phyloP scores from a whole-genome alignment of 164 flowering plant species.

The Magnolia kwangsiensis region DNA sequence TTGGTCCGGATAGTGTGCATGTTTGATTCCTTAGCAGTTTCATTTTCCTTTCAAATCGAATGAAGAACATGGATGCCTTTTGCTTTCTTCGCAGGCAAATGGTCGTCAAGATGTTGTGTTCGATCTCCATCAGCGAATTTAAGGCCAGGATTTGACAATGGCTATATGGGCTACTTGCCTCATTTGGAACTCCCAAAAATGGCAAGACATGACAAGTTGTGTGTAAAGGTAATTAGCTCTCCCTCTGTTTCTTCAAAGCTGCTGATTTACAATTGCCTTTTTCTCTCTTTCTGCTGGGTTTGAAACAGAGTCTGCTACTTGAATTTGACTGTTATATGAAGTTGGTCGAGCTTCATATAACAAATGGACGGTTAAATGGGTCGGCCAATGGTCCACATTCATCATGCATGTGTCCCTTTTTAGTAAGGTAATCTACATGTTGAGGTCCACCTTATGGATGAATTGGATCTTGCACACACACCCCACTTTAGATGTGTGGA shows the following conservation, averaged over 20 bases:
- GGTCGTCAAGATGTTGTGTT: conserved; percentile 4
- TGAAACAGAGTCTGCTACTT: neutral
- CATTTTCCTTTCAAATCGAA: too few relatives aligned
- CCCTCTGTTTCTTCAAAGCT: neutral
- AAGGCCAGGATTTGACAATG: conserved; percentile 8
- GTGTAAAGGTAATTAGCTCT: conserved; percentile 10
- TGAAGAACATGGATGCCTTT: too few relatives aligned
- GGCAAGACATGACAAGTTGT: conserved; percentile 3
- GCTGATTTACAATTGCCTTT: neutral
- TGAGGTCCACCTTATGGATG: too few relatives aligned
- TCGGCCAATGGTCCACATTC: too few relatives aligned
- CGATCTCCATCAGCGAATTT: conserved; percentile 3
- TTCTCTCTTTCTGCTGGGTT: neutral
- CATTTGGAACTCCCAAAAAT: conserved; percentile 15
- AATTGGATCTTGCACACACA: too few relatives aligned
- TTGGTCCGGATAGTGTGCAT: neutral
- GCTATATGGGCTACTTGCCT: conserved; percentile 4
- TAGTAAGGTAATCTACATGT: too few relatives aligned
- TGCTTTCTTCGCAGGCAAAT: conserved; percentile 19
- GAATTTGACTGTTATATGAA: neutral
- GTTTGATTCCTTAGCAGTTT: too few relatives aligned
- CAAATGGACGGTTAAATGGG: too few relatives aligned
- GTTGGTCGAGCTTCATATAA: too few relatives aligned
- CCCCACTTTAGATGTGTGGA: too few relatives aligned
- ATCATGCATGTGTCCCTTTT: too few relatives aligned